Percentiles rank a stretch among this genome's conserved stretches.
Conservation (phyloP, 345 rosid species). For the Ceriops tagal region DNA sequence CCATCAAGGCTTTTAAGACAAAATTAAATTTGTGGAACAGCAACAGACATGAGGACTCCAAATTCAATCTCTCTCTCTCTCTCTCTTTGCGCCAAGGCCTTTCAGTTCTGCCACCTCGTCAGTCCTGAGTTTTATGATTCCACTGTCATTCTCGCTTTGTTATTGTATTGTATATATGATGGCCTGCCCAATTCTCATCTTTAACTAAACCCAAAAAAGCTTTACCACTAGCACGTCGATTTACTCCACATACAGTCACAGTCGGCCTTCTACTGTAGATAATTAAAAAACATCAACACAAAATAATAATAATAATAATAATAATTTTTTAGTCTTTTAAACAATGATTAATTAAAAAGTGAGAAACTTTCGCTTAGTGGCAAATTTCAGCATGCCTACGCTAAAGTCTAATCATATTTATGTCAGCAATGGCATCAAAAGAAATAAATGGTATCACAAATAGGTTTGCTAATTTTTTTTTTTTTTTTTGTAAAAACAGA, state of each 20-base stretch:
- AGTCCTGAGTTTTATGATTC: conserved; percentile 16
- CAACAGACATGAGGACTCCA: conserved; percentile 7
- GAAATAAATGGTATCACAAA: no score
- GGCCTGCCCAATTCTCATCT: conserved; percentile 36
- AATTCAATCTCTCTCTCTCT: neutral
- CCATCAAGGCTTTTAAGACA: neutral
- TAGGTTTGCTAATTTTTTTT: no score
- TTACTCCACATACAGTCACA: conserved; percentile 35
- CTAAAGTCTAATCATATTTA: no score
- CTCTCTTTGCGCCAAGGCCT: neutral
- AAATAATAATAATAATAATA: no score
- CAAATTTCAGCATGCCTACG: no score
- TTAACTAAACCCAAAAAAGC: conserved; percentile 45
- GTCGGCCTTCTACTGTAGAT: conserved; percentile 38
- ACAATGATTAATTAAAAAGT: no score
- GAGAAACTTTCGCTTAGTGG: no score
- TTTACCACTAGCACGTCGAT: conserved; percentile 16
- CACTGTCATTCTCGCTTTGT: conserved; percentile 20
- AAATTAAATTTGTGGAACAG: conserved; percentile 15
- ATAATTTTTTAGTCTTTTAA: no score
- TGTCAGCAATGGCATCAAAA: no score
- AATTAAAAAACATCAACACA: neutral
- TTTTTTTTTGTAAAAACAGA: no score
- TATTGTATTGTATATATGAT: neutral
- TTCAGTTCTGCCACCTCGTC: conserved; percentile 21